A percentile compares a stretch with the other conserved stretches of the same genome.
Evolutionary conservation across 371 early-diverging fungal genomes (phyloP).

Genomic region (Mucor velutinosus): DNA sequence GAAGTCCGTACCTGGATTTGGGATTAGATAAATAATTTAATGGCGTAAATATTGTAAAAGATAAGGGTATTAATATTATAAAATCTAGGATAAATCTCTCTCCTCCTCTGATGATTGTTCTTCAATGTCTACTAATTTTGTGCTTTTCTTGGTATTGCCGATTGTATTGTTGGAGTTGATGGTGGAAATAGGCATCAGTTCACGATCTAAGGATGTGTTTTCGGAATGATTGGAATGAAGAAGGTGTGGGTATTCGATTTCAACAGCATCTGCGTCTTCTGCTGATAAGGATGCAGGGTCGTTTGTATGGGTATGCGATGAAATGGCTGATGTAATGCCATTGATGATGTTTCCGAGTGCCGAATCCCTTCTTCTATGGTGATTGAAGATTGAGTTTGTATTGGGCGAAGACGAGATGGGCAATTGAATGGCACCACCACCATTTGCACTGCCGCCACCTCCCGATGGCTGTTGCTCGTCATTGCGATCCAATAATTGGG

Average conservation of each 20-base stretch:
- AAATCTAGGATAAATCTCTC: constrained; percentile 24
- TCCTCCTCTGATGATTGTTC: constrained; percentile 22
- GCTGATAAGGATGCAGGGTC: constrained; percentile 1
- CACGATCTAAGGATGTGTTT: constrained; percentile 22
- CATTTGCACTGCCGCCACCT: background rate
- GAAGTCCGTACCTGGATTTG: background rate
- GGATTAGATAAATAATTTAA: background rate
- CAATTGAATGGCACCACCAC: constrained; percentile 13
- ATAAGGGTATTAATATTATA: constrained; percentile 8
- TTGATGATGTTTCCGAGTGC: constrained; percentile 27
- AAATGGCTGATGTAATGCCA: constrained; percentile 28
- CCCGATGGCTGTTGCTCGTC: constrained; percentile 33
- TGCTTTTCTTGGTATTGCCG: constrained; percentile 1
- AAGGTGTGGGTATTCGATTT: constrained; percentile 52
- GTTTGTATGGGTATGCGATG: constrained; percentile 10
- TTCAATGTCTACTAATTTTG: constrained; percentile 28
- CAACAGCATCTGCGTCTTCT: constrained; percentile 43
- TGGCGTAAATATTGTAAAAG: background rate
- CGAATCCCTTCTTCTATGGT: constrained; percentile 20
- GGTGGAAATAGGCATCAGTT: constrained; percentile 26
- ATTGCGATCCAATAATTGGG: constrained; percentile 45
- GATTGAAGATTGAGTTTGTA: background rate
- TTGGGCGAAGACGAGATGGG: constrained; percentile 27
- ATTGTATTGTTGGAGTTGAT: constrained; percentile 3
- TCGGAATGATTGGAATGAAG: constrained; percentile 26